These are phyloP conservation scores for Mortierella sp. DNA, from an alignment of 371 early-diverging fungal species.

Conservation along the genomic window DNA sequence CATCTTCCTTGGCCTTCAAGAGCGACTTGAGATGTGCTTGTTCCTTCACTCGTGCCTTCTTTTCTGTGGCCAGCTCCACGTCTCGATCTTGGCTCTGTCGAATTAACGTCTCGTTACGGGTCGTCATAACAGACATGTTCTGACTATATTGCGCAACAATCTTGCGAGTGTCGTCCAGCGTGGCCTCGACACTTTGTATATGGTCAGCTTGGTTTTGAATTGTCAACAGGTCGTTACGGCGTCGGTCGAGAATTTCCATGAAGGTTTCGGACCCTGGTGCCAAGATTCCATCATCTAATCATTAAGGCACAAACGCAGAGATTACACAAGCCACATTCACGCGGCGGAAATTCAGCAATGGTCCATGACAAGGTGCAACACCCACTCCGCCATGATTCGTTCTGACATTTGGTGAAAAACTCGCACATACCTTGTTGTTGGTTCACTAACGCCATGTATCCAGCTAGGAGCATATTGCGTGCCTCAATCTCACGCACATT, in stretches of 20 bases:
- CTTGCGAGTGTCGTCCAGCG: constrained; percentile 10
- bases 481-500: too few species aligned
- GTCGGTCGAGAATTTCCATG: constrained; percentile 3
- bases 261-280: neutral
- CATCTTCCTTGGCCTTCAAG: too few species aligned
- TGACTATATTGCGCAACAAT: constrained; percentile 14
- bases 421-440: too few species aligned
- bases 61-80: too few species aligned
- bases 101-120: constrained; percentile 16
- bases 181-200: neutral
- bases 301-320: too few species aligned
- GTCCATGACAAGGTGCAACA: too few species aligned
- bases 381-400: too few species aligned
- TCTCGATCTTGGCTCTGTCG: constrained; percentile 19
- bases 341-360: too few species aligned
- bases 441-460: too few species aligned
- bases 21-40: constrained; percentile 1
- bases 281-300: constrained; percentile 15
- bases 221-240: neutral
- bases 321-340: too few species aligned
- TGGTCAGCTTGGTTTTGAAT: constrained; percentile 7
- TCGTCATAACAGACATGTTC: constrained; percentile 12
- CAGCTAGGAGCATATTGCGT: too few species aligned
- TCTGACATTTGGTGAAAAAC: too few species aligned
- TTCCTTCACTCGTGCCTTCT: constrained; percentile 8